A percentile compares a stretch with the other conserved stretches of the same genome.
Conservation (phyloP, 2,329 filamentous ascomycete genomes). For the Drechslerella stenobrocha region DNA sequence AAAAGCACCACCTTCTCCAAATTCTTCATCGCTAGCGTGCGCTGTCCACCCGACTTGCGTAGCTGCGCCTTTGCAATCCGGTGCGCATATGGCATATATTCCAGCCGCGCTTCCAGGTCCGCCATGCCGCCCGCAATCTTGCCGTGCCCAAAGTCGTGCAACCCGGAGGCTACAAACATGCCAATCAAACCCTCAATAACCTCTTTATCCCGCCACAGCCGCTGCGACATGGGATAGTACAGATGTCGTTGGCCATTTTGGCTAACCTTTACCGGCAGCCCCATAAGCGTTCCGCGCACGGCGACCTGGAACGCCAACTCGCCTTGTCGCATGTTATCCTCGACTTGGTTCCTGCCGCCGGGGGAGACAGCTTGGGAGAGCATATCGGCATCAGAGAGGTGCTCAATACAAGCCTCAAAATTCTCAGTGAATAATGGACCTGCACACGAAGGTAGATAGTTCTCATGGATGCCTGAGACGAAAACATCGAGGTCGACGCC, state of each 20-base stretch:
- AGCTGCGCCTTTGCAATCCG: constrained; percentile 61
- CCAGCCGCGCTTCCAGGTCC: constrained; percentile 70
- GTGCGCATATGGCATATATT: constrained; percentile 83
- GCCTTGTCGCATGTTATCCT: constrained; percentile 81
- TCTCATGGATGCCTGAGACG: constrained; percentile 87
- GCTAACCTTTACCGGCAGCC: constrained; percentile 82
- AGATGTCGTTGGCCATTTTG: constrained; percentile 69
- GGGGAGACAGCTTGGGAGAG: constrained; percentile 70
- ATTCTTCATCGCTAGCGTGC: constrained; percentile 57
- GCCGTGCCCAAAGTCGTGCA: constrained; percentile 53
- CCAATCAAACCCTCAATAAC: constrained; percentile 76
- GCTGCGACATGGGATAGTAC: constrained; percentile 85
- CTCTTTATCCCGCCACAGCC: constrained; percentile 80
- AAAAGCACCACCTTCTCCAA: constrained; percentile 56
- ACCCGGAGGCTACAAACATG: constrained; percentile 64
- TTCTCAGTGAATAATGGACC: constrained; percentile 55
- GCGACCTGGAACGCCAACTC: constrained; percentile 93
- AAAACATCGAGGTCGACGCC: constrained; percentile 92
- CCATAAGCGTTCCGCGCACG: constrained; percentile 81
- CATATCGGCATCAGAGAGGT: constrained; percentile 83
- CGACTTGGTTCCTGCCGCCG: constrained; percentile 64
- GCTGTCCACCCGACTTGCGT: constrained; percentile 51
- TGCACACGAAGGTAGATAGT: constrained; percentile 86
- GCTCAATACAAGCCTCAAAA: constrained; percentile 69
- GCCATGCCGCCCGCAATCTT: constrained; percentile 39